Evolutionary conservation across 148 eudicot genomes (phyloP).

Genomic region (Diospyros lotus): DNA sequence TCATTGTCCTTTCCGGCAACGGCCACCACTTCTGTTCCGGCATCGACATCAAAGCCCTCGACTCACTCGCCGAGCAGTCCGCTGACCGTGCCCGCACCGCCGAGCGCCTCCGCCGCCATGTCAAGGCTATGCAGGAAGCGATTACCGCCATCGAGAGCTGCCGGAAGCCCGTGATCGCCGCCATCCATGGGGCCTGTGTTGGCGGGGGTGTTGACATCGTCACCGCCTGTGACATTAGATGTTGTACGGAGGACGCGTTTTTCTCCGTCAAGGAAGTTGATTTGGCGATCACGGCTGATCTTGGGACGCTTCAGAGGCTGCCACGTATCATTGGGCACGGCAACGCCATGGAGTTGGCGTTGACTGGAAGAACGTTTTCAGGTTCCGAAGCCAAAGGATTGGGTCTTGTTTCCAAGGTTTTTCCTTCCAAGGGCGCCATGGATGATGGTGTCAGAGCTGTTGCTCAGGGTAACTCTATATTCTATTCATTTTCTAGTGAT

Average conservation of each 20-base stretch:
- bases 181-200: constrained; percentile 73
- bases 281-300: constrained; percentile 78
- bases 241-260: constrained; percentile 49
- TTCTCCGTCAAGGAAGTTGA: constrained; percentile 94
- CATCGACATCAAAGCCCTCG: constrained; percentile 54
- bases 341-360: constrained; percentile 79
- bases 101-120: constrained; percentile 57
- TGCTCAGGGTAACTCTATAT: constrained; percentile 52
- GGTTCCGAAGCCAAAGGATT: constrained; percentile 61
- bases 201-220: constrained; percentile 80
- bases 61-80: constrained; percentile 14
- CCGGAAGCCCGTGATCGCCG: constrained; percentile 81
- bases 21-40: constrained; percentile 86
- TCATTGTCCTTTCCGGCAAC: constrained; percentile 54
- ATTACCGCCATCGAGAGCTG: constrained; percentile 73
- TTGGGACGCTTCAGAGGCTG: constrained; percentile 91
- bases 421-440: constrained; percentile 46
- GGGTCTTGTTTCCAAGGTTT: constrained; percentile 66
- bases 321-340: constrained; percentile 77
- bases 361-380: constrained; percentile 64
- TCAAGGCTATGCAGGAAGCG: constrained; percentile 61
- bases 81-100: constrained; percentile 44
- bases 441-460: constrained; percentile 41
- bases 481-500: neutral
- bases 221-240: constrained; percentile 87